A percentile compares a stretch with the other conserved stretches of the same genome.
phyloP scores from a whole-genome alignment of 306 rosid species.

The Acacia crassicarpa region DNA sequence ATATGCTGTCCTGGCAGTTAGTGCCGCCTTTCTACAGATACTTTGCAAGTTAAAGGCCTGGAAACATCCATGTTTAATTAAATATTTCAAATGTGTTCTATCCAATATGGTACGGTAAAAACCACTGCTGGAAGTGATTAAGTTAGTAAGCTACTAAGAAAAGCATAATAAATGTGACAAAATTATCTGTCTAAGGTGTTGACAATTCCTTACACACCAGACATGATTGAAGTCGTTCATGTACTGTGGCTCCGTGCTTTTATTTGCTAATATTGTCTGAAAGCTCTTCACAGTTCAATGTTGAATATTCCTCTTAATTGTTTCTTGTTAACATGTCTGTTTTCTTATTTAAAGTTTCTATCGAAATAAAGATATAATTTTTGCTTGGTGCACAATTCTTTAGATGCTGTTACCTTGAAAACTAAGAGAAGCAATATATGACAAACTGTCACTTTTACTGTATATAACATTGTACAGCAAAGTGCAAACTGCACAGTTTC shows the following conservation, averaged over 20 bases:
- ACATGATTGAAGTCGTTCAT: neutral
- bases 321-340: neutral
- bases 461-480: neutral
- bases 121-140: neutral
- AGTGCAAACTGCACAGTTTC: neutral
- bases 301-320: neutral
- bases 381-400: neutral
- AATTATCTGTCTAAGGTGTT: neutral
- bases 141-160: neutral
- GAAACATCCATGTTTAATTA: neutral
- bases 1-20: neutral
- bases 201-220: neutral
- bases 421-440: neutral
- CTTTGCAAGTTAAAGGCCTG: constrained; percentile 9
- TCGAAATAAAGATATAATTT: neutral
- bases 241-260: neutral
- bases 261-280: neutral
- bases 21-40: neutral
- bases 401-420: neutral
- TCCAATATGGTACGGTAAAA: neutral
- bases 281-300: neutral
- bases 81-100: neutral
- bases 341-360: neutral
- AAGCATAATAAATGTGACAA: neutral
- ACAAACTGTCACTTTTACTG: neutral